Percentiles rank a stretch among this genome's conserved stretches.
These are phyloP conservation scores for Sugiyamaella americana DNA, from an alignment of 805 yeast genomes.

Conservation along the genomic window DNA sequence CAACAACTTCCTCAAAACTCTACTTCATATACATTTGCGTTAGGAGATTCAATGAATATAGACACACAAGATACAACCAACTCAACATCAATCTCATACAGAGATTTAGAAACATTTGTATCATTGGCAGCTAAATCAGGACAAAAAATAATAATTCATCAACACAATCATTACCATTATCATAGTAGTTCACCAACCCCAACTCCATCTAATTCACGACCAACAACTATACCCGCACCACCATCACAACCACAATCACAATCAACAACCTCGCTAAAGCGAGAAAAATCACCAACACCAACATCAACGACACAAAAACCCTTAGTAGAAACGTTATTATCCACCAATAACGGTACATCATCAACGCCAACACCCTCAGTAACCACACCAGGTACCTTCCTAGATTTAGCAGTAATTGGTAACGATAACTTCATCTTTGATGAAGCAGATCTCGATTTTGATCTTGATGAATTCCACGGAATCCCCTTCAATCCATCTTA, in stretches of 20 bases:
- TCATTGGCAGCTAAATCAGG: slow-evolving; percentile 22
- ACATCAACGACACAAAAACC: neutral
- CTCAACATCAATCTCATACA: slow-evolving; percentile 25
- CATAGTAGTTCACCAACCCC: neutral
- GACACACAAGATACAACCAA: neutral
- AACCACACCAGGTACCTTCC: slow-evolving; percentile 17
- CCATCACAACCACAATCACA: slow-evolving; percentile 2
- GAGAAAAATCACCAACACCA: slow-evolving; percentile 3
- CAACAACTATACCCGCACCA: neutral
- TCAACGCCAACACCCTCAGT: slow-evolving; percentile 2
- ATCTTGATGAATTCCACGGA: slow-evolving; percentile 20
- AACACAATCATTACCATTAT: slow-evolving; percentile 66
- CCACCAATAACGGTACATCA: neutral
- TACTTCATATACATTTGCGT: neutral
- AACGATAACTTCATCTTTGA: slow-evolving; percentile 19
- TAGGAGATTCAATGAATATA: no score
- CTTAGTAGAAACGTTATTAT: neutral
- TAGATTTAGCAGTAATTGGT: slow-evolving; percentile 17
- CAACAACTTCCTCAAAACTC: no score
- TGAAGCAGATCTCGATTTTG: slow-evolving; percentile 15
- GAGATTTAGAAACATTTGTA: slow-evolving; percentile 25
- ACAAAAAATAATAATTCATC: slow-evolving; percentile 59
- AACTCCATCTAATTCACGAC: neutral
- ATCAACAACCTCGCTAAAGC: neutral
- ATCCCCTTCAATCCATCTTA: slow-evolving; percentile 26